phyloP scores from a whole-genome alignment of 768 basidiomycete genomes.

The Kwoniella sp. region DNA sequence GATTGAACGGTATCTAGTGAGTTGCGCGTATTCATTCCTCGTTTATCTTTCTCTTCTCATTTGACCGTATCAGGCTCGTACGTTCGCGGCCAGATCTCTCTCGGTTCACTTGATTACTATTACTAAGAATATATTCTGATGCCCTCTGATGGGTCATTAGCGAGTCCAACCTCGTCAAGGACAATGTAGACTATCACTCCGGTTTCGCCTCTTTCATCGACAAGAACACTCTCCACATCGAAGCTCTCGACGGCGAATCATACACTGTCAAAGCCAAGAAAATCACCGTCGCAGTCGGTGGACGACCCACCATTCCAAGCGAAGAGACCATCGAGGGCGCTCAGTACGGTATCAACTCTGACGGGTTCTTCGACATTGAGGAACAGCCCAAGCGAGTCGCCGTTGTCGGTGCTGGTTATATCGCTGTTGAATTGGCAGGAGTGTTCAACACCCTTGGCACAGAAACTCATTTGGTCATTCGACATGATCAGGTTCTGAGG shows the following conservation, averaged over 20 bases:
- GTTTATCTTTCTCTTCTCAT: no score
- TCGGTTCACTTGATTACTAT: no score
- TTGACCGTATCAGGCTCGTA: not conserved
- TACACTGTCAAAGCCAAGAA: constrained; percentile 76
- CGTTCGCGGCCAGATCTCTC: no score
- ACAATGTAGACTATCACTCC: constrained; percentile 81
- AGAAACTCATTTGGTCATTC: constrained; percentile 89
- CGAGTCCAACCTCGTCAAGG: constrained; percentile 80
- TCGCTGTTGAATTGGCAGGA: constrained; percentile 94
- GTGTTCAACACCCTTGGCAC: constrained; percentile 86
- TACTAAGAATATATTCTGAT: no score
- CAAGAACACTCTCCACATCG: constrained; percentile 71
- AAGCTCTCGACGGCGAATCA: constrained; percentile 62
- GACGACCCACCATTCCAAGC: constrained; percentile 74
- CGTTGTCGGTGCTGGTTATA: constrained; percentile 95
- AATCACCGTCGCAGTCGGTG: constrained; percentile 83
- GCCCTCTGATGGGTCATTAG: no score
- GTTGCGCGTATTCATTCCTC: no score
- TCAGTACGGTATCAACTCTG: constrained; percentile 79
- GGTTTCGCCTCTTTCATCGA: constrained; percentile 76
- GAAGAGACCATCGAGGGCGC: constrained; percentile 85
- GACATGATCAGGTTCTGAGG: constrained; percentile 83
- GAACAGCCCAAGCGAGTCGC: constrained; percentile 90
- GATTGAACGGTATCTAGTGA: constrained; percentile 81
- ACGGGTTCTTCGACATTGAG: constrained; percentile 92